phyloP scores from a whole-genome alignment of 345 rosid genomes.

The Salix koriyanagi region DNA sequence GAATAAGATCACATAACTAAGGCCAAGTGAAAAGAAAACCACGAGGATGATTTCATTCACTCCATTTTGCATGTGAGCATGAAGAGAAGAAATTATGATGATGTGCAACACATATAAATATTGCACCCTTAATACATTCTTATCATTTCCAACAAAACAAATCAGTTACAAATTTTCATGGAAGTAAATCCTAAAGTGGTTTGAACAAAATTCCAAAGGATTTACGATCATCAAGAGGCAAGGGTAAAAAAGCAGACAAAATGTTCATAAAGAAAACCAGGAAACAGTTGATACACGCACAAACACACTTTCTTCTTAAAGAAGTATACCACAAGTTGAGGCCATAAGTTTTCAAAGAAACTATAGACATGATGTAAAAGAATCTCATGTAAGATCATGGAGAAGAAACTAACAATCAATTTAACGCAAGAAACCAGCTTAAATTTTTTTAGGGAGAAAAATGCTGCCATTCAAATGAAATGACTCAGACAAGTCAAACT shows the following conservation, averaged over 20 bases:
- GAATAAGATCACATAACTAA: not conserved
- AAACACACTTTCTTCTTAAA: not conserved
- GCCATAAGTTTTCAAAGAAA: not conserved
- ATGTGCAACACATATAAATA: not conserved
- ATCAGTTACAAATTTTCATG: not conserved
- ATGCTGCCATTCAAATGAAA: not conserved
- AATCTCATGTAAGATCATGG: not conserved
- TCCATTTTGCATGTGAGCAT: not conserved
- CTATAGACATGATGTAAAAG: not conserved
- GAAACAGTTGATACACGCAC: not conserved
- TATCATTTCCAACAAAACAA: not conserved
- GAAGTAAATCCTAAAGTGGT: not conserved
- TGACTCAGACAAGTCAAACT: constrained; percentile 23
- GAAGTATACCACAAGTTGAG: not conserved
- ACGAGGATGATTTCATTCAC: not conserved
- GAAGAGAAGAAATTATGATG: not conserved
- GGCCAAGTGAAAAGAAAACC: not conserved
- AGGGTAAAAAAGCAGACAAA: not conserved
- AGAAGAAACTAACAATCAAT: not conserved
- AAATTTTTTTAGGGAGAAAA: not conserved
- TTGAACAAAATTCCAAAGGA: not conserved
- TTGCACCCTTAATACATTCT: too few species aligned
- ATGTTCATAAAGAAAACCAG: not conserved
- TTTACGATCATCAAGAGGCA: not conserved
- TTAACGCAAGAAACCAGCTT: not conserved